These are phyloP conservation scores for Macrolepiota dolichaula DNA, from an alignment of 768 basidiomycete genomes.

Conservation along the genomic window DNA sequence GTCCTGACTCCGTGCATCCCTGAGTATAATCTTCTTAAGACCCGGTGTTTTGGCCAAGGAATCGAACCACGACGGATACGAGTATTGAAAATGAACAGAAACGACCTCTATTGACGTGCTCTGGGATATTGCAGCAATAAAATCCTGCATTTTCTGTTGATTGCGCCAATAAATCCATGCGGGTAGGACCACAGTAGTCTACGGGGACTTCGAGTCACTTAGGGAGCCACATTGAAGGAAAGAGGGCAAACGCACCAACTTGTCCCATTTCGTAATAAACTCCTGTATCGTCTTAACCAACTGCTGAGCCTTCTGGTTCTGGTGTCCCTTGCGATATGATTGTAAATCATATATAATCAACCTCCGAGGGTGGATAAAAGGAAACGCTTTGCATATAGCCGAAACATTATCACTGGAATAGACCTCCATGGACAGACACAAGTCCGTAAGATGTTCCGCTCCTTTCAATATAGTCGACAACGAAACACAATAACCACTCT, in stretches of 20 bases:
- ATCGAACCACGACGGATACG: neutral
- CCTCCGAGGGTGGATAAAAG: neutral
- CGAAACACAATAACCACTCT: constrained; percentile 18
- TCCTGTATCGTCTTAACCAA: neutral
- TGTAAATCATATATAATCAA: constrained; percentile 3
- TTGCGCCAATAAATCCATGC: neutral
- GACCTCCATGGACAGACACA: constrained; percentile 2
- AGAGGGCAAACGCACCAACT: neutral
- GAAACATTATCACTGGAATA: constrained; percentile 7
- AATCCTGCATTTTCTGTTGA: neutral
- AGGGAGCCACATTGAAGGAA: neutral
- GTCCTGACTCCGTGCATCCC: neutral
- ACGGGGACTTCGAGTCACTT: neutral
- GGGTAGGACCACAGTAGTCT: neutral
- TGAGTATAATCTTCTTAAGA: neutral
- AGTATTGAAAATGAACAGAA: neutral
- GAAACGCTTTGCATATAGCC: neutral
- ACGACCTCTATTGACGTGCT: constrained; percentile 1
- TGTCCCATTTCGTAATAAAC: constrained; percentile 1
- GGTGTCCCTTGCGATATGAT: neutral
- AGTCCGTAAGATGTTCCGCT: neutral
- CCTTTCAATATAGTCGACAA: neutral
- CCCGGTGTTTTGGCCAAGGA: neutral
- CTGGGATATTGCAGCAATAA: neutral
- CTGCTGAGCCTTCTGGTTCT: neutral